Percentiles rank a stretch among this genome's conserved stretches.
Evolutionary conservation across 1,284 basidiomycete species (phyloP).

Genomic region (Microbotryum silenes-acaulis): DNA sequence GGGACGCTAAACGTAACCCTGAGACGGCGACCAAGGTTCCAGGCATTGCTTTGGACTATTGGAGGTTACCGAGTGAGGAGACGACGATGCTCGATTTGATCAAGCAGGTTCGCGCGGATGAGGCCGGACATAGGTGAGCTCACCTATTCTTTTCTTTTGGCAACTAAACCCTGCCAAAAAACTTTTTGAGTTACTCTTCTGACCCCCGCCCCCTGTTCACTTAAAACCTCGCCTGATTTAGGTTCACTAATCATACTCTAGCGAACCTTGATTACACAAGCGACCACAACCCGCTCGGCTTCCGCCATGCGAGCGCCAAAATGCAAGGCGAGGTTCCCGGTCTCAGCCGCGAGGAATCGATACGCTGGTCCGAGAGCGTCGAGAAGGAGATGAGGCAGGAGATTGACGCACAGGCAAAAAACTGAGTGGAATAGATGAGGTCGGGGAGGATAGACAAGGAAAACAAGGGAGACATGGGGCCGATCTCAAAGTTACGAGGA

Average conservation of each 20-base stretch:
- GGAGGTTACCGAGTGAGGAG: slow-evolving; percentile 42
- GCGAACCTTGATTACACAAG: slow-evolving; percentile 67
- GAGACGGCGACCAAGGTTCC: slow-evolving; percentile 14
- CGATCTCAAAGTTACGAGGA: too few relatives aligned
- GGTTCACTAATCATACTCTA: slow-evolving; percentile 61
- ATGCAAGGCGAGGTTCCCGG: slow-evolving; percentile 63
- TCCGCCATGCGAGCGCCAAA: slow-evolving; percentile 59
- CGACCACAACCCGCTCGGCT: slow-evolving; percentile 85
- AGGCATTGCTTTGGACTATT: slow-evolving; percentile 34
- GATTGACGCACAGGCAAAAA: background rate
- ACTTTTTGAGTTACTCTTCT: background rate
- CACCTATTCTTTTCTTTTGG: background rate
- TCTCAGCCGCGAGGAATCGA: slow-evolving; percentile 67
- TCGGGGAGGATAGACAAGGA: too few relatives aligned
- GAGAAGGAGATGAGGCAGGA: slow-evolving; percentile 44
- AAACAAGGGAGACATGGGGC: too few relatives aligned
- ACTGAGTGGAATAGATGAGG: background rate
- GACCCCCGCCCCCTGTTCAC: background rate
- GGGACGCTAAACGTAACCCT: slow-evolving; percentile 1
- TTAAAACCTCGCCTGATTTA: background rate
- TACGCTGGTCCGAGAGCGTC: slow-evolving; percentile 43
- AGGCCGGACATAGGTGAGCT: slow-evolving; percentile 83
- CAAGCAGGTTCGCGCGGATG: slow-evolving; percentile 84
- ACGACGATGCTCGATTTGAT: slow-evolving; percentile 74
- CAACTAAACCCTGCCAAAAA: background rate